Evolutionary conservation across 176 grass and related monocot species (phyloP), one percentile per base, ranked within the genome.

Genomic region (Rhynchospora tenuis): DNA sequence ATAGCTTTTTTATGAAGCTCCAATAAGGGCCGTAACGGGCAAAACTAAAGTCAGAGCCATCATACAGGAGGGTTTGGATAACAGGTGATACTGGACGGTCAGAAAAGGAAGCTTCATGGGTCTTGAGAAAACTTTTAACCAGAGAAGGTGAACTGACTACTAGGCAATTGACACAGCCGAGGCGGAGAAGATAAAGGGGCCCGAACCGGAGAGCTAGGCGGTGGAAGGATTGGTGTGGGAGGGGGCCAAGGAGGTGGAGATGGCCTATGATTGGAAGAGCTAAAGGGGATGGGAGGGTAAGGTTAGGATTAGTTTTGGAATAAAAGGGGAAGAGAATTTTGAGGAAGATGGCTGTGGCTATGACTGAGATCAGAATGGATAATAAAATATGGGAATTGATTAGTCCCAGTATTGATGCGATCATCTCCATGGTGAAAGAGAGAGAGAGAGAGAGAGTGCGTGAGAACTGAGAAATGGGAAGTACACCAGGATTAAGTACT

Each of bases 181-280:
- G 90, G 0, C 90, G 90, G 70, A 97, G 88, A 51, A 52, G 91
- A 44, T 91, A 63, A 27, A 94, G 76, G 50, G 88, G 86, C 2
- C 94, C 88, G 52, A 91, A 86, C 55, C 84, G 84, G 11, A 4
- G n/a, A 3, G 89, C 66, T 2, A 93, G 94, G 43, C 70, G 69
- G 85, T 92, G 86, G 43, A 94, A 83, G n/a, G 92, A 90, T 63
- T 86, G 86, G 88, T 97, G 94, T 0, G 90, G 91, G 2, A 94
- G 86, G 8, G 86, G 90, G 0, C 71, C 74, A 7, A 94, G 92
- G 15, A 92, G 94, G 89, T 97, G 90, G 57, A 97, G 90, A 71
- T 94, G 94, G 70, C 94, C 94, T 6, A 97, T 72, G 15, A 97
- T 50, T n/a, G 94, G 94, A n/a, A 94, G 86, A 2, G 81, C 88